A percentile compares a stretch with the other conserved stretches of the same genome.
These are phyloP conservation scores for Cocos nucifera DNA, from an alignment of 176 grass and related monocot genomes.

Conservation along the genomic window DNA sequence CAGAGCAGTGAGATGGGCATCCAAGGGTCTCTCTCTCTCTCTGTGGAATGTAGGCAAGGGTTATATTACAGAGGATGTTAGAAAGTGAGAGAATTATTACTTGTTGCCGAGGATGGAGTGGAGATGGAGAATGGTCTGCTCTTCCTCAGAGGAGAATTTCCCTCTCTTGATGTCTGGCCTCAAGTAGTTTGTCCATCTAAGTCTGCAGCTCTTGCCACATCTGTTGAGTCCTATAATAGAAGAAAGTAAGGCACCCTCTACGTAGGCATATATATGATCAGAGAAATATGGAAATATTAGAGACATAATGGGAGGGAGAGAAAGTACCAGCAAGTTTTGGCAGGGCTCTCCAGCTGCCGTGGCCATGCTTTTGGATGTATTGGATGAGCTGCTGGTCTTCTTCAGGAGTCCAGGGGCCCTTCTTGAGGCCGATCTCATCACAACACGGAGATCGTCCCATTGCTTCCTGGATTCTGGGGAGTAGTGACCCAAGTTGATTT, in stretches of 20 bases:
- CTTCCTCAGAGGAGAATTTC: conserved; percentile 6
- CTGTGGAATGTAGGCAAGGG: too few species aligned
- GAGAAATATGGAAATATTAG: too few species aligned
- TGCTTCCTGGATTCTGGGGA: neutral
- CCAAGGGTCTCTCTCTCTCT: too few species aligned
- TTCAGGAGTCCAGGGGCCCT: conserved; percentile 16
- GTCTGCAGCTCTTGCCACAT: conserved; percentile 12
- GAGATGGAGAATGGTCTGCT: conserved; percentile 10
- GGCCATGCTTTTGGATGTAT: conserved; percentile 12
- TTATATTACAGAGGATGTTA: too few species aligned
- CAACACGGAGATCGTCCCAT: conserved; percentile 14
- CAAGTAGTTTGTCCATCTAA: conserved; percentile 15
- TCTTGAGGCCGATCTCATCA: conserved; percentile 12
- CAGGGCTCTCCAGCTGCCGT: conserved; percentile 15
- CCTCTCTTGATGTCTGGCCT: conserved; percentile 18
- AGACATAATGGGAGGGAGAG: too few species aligned
- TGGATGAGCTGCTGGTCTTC: conserved; percentile 4
- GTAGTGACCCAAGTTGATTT: too few species aligned
- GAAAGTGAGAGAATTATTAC: neutral
- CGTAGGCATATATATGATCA: too few species aligned
- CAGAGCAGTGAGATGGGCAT: too few species aligned
- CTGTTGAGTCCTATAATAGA: conserved; percentile 7
- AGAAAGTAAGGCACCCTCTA: too few species aligned
- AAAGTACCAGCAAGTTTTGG: too few species aligned
- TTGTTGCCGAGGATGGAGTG: conserved; percentile 15